Evolutionary conservation across 2,329 filamentous ascomycete genomes (phyloP).

Genomic region (Arthrinium phaeospermum): DNA sequence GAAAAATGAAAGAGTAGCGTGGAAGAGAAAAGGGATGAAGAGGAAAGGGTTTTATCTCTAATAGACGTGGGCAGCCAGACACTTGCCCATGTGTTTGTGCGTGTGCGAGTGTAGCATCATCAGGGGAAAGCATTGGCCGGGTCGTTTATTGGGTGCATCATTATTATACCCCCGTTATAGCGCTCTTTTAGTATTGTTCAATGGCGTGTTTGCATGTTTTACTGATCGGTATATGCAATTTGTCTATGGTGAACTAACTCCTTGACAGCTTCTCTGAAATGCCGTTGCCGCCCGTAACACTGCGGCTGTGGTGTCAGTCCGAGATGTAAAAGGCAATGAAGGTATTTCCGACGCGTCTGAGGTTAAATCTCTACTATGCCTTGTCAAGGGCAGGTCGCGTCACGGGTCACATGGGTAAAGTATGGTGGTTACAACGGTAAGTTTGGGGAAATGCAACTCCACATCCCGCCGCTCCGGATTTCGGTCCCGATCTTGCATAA

Average conservation of each 20-base stretch:
- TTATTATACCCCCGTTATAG: conserved; percentile 16
- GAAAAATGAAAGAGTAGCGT: not conserved
- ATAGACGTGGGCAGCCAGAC: not conserved
- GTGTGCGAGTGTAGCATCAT: conserved; percentile 6
- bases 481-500: not conserved
- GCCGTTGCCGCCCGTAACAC: not conserved
- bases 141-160: conserved; percentile 11
- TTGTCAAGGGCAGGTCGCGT: not conserved
- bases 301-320: not conserved
- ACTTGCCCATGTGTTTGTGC: not conserved
- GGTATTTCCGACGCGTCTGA: not conserved
- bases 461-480: not conserved
- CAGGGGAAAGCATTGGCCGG: conserved; percentile 7
- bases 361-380: not conserved
- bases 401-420: not conserved
- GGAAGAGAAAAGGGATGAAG: not conserved
- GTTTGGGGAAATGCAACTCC: conserved; percentile 6
- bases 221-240: not conserved
- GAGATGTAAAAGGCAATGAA: too few relatives aligned
- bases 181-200: conserved; percentile 11
- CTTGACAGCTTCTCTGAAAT: not conserved
- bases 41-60: not conserved
- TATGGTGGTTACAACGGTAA: not conserved
- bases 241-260: not conserved
- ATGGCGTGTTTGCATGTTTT: not conserved